Base-by-base conservation (phyloP, 805 yeast genomes). In the Wickerhamiella azyma region DNA sequence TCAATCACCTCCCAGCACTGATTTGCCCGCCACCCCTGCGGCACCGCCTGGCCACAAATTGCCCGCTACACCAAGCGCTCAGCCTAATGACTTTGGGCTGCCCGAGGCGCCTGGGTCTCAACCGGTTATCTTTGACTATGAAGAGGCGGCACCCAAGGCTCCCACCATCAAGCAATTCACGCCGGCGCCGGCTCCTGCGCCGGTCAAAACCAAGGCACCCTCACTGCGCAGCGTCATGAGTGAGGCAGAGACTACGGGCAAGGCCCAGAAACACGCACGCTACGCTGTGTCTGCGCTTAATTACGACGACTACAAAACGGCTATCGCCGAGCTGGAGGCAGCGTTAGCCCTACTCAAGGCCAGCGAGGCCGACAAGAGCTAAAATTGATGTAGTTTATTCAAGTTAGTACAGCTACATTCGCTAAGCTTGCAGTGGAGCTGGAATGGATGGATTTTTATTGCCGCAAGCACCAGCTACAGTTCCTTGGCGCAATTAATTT, bases 281-380 rank as follows among this genome's bases (percentile, higher is more conserved):
- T 80, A 74, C 56, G 86, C 85, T n/a, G 70, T 78, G 9, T 77
- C 84, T 9, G 85, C 88, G 1, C 66, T 80, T 30, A 77, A 76
- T 56, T 81, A 78, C 56, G 88, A 81, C 53, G 88, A 80, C 50
- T 59, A 70, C 7, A 62, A 54, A n/a, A 81, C 86, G 0, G 88
- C 86, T 2, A 68, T 76, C 41, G 54, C 55, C 8, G 81, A 79
- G 59, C 64, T 79, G 29, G 54, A 62, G 26, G 59, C 66, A 35
- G 81, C 82, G 0, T 58, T 79, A 32, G 68, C 65, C 1, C 42
- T 58, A 11, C 52, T 66, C 21, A 40, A 52, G n/a, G 28, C 26
- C 14, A 19, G 33, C 14, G 13, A 18, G 14, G 10, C 33, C 7
- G 11, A n/a, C 24, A 21, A 21, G 24, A 35, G 16, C 13, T 21